Evolutionary conservation across 129 eudicot genomes (phyloP), one percentile per base, ranked within the genome.

Genomic region (Chrysanthemum seticuspe): DNA sequence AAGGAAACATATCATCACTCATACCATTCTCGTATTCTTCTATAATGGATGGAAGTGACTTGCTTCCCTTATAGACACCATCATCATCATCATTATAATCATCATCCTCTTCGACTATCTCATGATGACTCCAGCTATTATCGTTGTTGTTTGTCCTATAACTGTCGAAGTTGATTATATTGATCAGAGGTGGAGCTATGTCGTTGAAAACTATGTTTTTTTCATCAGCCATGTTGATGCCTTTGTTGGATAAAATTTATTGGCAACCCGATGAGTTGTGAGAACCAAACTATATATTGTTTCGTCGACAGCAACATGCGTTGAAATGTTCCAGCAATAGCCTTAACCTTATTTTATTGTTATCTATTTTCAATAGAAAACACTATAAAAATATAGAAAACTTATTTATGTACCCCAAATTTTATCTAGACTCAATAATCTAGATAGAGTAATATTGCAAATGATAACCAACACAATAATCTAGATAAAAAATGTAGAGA

Each of bases 131-230:
- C 19, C 47, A 27, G 67, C 44, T 61, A 27, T 10, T 3, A 3
- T 40, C 0, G 45, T 45, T 61, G 16, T 61, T 29, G 67, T 14
- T 62, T 21, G 34, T n/a, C 47, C 48, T 63, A n/a, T 63, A 31
- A 19, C 3, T 25, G 40, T 60, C 65, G 4, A 60, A 60, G 65
- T 60, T 25, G 15, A 60, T 25, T 60, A 60, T 60, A 60, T 60
- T 60, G 15, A 60, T 60, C 40, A 44, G 65, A 60, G 65, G 65
- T 60, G 27, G 65, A 13, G 65, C 36, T 25, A 6, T 31, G 9
- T 21, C 15, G 44, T 60, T 34, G 2, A 34, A 60, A 60, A 13
- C 44, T 10, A 60, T 10, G 65, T 21, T n/a, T 60, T 60, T 60
- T 7, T 40, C 47, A 23, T 60, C 44, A 6, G 13, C 65, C 65